These are phyloP conservation scores for Medicago arabica DNA, from an alignment of 306 rosid genomes.

Conservation along the genomic window DNA sequence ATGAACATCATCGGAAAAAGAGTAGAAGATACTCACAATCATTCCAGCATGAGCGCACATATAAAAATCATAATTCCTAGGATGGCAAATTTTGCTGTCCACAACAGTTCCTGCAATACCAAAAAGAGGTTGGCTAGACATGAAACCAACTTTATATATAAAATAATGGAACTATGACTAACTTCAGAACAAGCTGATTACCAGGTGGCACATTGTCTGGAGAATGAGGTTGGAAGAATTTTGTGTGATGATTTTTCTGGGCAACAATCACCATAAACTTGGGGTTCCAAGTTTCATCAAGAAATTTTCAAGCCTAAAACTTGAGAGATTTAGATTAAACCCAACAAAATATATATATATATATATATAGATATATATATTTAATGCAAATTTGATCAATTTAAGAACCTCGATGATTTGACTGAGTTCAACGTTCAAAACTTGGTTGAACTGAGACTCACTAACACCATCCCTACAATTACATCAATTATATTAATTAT, in stretches of 20 bases:
- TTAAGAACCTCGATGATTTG: conserved; percentile 76
- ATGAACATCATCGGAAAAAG: neutral
- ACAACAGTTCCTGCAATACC: conserved; percentile 74
- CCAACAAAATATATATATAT: no score
- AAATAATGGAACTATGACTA: neutral
- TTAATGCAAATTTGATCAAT: neutral
- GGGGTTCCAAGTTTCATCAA: conserved; percentile 83
- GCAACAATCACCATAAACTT: conserved; percentile 88
- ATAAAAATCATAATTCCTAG: conserved; percentile 84
- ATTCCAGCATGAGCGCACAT: conserved; percentile 97
- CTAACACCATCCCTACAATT: conserved; percentile 83
- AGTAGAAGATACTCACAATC: conserved; percentile 65
- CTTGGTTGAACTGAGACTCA: conserved; percentile 93
- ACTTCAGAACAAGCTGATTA: conserved; percentile 7
- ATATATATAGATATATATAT: no score
- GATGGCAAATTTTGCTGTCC: conserved; percentile 92
- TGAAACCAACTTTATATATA: neutral
- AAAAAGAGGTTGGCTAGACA: neutral
- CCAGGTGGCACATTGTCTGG: conserved; percentile 97
- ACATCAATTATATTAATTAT: no score
- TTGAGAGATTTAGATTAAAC: neutral
- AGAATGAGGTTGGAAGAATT: conserved; percentile 71
- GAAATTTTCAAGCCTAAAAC: conserved; percentile 79
- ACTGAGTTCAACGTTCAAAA: conserved; percentile 74
- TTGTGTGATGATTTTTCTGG: conserved; percentile 92